Evolutionary conservation across 371 early-diverging fungal species (phyloP).

Genomic region (Mucor saturninus): DNA sequence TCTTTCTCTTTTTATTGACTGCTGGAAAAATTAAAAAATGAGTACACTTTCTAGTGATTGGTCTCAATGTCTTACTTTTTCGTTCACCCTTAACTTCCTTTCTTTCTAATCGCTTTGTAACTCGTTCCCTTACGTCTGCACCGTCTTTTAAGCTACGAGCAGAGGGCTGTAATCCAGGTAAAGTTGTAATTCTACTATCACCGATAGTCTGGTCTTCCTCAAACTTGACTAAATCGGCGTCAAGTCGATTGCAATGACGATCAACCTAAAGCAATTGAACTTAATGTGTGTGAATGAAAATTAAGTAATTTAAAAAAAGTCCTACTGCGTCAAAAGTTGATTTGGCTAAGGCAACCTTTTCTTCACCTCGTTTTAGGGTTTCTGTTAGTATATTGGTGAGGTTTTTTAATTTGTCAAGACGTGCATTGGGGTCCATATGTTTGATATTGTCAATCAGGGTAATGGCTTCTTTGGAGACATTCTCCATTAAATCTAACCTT

Average conservation of each 20-base stretch:
- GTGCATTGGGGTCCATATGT: slow-evolving; percentile 54
- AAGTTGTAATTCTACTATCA: slow-evolving; percentile 41
- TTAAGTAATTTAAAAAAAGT: background rate
- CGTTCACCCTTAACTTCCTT: slow-evolving; percentile 43
- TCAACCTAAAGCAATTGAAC: slow-evolving; percentile 22
- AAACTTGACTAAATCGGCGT: slow-evolving; percentile 51
- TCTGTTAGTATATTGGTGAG: slow-evolving; percentile 66
- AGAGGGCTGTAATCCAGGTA: slow-evolving; percentile 50
- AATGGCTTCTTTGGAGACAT: slow-evolving; percentile 58
- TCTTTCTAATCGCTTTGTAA: slow-evolving; percentile 31
- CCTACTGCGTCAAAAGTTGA: slow-evolving; percentile 89
- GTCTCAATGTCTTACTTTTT: slow-evolving; percentile 32
- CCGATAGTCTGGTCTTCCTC: slow-evolving; percentile 49
- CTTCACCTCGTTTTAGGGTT: slow-evolving; percentile 84
- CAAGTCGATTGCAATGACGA: slow-evolving; percentile 41
- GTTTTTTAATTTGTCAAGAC: slow-evolving; percentile 60
- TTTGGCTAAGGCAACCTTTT: slow-evolving; percentile 86
- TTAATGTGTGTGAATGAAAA: background rate
- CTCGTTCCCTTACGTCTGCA: slow-evolving; percentile 38
- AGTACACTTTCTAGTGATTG: background rate
- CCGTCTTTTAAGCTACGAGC: slow-evolving; percentile 39
- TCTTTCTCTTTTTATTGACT: slow-evolving; percentile 22
- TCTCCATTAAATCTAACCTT: slow-evolving; percentile 57
- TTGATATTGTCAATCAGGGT: slow-evolving; percentile 57
- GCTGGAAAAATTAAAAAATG: background rate